Evolutionary conservation across 768 basidiomycete species (phyloP).

Genomic region (Lentinula raphanica): DNA sequence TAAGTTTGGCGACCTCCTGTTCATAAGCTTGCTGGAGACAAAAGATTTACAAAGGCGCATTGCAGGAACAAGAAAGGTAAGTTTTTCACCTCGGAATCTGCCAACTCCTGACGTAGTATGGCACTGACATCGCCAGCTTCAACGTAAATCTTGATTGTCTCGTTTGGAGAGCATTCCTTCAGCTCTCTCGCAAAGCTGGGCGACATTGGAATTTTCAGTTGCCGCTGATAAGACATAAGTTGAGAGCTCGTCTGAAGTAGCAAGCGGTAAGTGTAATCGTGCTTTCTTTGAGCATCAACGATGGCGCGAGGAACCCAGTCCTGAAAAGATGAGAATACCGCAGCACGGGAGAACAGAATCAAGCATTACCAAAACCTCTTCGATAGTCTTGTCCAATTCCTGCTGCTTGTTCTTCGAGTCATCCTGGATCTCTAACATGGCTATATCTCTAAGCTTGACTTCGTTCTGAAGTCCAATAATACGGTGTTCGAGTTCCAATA

Average conservation of each 20-base stretch:
- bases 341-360: background rate
- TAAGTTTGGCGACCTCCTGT: background rate
- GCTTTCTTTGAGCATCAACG: background rate
- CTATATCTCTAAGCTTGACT: background rate
- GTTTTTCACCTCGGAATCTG: background rate
- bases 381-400: background rate
- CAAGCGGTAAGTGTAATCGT: background rate
- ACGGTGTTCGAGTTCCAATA: background rate
- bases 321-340: background rate
- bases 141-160: background rate
- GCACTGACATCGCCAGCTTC: background rate
- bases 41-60: background rate
- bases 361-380: background rate
- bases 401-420: background rate
- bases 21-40: background rate
- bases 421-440: background rate
- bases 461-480: background rate
- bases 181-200: background rate
- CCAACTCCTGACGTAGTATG: background rate
- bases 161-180: no score
- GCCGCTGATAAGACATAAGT: background rate
- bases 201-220: background rate
- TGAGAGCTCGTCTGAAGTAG: background rate
- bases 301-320: background rate
- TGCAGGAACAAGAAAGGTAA: background rate